phyloP scores from a whole-genome alignment of 768 basidiomycete genomes.

The Grammothele lineata region DNA sequence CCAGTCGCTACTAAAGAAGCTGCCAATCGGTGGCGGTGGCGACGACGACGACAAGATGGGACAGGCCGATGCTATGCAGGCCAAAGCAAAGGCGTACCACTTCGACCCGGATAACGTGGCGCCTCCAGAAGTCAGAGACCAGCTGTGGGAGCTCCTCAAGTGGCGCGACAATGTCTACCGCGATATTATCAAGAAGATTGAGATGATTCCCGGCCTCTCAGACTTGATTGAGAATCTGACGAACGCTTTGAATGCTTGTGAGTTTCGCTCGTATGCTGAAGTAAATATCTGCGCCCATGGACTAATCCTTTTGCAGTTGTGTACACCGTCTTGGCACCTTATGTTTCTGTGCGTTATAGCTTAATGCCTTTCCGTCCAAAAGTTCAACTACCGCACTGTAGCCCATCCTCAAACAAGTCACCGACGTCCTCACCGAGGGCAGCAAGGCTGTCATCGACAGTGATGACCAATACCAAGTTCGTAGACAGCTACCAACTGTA shows the following conservation, averaged over 20 bases:
- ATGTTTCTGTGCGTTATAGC: slow-evolving; percentile 44
- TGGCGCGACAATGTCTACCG: slow-evolving; percentile 63
- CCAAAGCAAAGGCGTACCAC: slow-evolving; percentile 52
- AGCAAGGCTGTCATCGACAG: slow-evolving; percentile 67
- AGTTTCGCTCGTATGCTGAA: slow-evolving; percentile 15
- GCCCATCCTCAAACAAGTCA: slow-evolving; percentile 60
- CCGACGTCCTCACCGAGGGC: slow-evolving; percentile 51
- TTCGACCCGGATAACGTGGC: slow-evolving; percentile 60
- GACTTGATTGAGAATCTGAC: slow-evolving; percentile 56
- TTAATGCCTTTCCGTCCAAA: too few species aligned
- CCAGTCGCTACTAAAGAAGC: slow-evolving; percentile 42
- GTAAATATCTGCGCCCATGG: slow-evolving; percentile 8
- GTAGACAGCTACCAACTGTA: neutral
- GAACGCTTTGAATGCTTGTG: slow-evolving; percentile 65
- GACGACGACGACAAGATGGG: slow-evolving; percentile 43
- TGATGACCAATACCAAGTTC: slow-evolving; percentile 62
- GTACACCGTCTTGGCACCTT: slow-evolving; percentile 65
- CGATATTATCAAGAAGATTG: slow-evolving; percentile 50
- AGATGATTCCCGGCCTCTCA: slow-evolving; percentile 60
- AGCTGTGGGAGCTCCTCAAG: slow-evolving; percentile 50
- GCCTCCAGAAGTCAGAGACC: slow-evolving; percentile 58
- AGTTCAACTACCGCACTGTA: too few species aligned
- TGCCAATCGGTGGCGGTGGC: slow-evolving; percentile 44
- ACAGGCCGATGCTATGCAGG: slow-evolving; percentile 52
- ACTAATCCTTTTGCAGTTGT: slow-evolving; percentile 37